phyloP scores from a whole-genome alignment of 2,329 filamentous ascomycete genomes.

The Cytospora piceicola region DNA sequence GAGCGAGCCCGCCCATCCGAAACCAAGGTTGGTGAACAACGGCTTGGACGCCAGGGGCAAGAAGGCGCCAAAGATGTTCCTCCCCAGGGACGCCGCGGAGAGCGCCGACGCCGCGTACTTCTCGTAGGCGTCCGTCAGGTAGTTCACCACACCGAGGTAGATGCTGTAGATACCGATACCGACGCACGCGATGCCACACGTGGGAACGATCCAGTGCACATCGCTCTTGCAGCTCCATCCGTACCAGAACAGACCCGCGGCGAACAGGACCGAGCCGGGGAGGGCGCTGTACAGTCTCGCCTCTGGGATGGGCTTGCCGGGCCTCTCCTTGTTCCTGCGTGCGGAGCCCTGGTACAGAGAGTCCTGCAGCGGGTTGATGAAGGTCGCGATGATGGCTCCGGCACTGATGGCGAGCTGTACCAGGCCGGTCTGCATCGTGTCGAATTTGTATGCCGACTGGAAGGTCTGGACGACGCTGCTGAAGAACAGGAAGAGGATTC shows the following conservation, averaged over 20 bases:
- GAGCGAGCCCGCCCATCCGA: slow-evolving; percentile 61
- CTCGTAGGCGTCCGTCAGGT: slow-evolving; percentile 70
- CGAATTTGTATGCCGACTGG: slow-evolving; percentile 62
- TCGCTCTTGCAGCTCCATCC: slow-evolving; percentile 60
- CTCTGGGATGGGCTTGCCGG: slow-evolving; percentile 51
- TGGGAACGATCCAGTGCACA: slow-evolving; percentile 66
- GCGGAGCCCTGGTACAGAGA: slow-evolving; percentile 38
- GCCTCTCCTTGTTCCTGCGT: slow-evolving; percentile 48
- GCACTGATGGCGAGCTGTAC: slow-evolving; percentile 58
- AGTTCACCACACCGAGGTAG: slow-evolving; percentile 71
- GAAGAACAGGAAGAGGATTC: slow-evolving; percentile 67
- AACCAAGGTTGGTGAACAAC: slow-evolving; percentile 51
- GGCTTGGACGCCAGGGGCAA: slow-evolving; percentile 42
- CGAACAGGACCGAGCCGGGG: slow-evolving; percentile 63
- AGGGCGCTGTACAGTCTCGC: slow-evolving; percentile 67
- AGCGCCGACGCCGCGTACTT: slow-evolving; percentile 68
- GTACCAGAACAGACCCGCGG: slow-evolving; percentile 72
- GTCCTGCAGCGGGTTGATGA: slow-evolving; percentile 54
- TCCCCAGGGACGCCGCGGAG: slow-evolving; percentile 68
- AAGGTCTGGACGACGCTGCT: slow-evolving; percentile 68
- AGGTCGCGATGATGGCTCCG: slow-evolving; percentile 57
- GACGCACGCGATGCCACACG: slow-evolving; percentile 61
- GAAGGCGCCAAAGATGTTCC: slow-evolving; percentile 68
- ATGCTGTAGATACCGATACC: slow-evolving; percentile 72
- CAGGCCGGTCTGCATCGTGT: slow-evolving; percentile 60